These are phyloP conservation scores for Leucaena leucocephala DNA, from an alignment of 306 rosid species.

Conservation along the genomic window DNA sequence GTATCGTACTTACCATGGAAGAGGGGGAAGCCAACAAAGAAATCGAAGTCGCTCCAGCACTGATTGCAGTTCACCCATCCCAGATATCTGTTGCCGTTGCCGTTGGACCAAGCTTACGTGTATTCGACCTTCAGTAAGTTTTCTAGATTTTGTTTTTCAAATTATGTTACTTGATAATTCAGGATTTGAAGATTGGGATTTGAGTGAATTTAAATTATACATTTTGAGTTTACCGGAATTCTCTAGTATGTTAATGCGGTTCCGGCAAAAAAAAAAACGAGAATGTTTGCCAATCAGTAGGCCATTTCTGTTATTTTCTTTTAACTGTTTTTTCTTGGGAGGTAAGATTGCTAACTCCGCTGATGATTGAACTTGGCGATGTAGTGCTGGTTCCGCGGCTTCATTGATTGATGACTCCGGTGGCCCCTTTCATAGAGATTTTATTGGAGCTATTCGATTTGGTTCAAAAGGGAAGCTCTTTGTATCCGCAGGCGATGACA, in stretches of 20 bases:
- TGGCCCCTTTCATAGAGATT: constrained; percentile 60
- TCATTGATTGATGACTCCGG: constrained; percentile 59
- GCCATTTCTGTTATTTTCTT: neutral
- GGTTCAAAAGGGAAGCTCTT: constrained; percentile 71
- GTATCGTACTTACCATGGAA: constrained; percentile 35
- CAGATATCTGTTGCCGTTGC: constrained; percentile 65
- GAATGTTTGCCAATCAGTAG: neutral
- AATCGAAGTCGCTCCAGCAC: constrained; percentile 79
- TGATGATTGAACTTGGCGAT: neutral
- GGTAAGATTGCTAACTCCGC: neutral
- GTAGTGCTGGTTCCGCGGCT: constrained; percentile 62
- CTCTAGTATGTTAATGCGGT: constrained; percentile 6
- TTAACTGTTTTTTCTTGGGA: neutral
- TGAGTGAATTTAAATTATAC: neutral
- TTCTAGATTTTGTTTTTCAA: neutral
- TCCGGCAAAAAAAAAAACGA: neutral
- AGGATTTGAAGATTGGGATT: neutral
- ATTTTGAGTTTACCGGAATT: neutral
- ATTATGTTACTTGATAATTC: neutral
- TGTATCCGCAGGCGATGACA: constrained; percentile 92
- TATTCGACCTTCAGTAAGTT: constrained; percentile 74
- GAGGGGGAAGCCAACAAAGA: constrained; percentile 61
- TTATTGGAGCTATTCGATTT: constrained; percentile 75
- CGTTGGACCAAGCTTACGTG: constrained; percentile 82
- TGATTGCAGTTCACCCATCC: constrained; percentile 74